phyloP scores from a whole-genome alignment of 208 protist genomes.

The Trypanosoma vivax region DNA sequence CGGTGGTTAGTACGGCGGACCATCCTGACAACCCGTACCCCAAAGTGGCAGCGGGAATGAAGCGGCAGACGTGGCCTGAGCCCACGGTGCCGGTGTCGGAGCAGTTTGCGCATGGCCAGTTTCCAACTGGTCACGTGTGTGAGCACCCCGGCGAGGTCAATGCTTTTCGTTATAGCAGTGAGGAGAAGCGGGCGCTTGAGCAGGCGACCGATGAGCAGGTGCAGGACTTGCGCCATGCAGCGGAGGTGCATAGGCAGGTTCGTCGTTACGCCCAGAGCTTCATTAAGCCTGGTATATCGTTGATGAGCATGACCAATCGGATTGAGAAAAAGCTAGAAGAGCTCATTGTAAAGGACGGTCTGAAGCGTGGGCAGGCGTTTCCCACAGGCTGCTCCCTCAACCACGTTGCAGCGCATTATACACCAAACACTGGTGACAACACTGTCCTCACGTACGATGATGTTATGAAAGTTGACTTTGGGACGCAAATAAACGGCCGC shows the following conservation, averaged over 20 bases:
- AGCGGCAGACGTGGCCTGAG: conserved; percentile 89
- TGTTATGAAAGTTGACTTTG: conserved; percentile 99
- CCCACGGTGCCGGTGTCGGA: conserved; percentile 88
- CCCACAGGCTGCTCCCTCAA: conserved; percentile 95
- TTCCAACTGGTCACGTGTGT: conserved; percentile 76
- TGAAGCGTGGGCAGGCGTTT: conserved; percentile 87
- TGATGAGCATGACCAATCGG: conserved; percentile 90
- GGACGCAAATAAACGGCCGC: conserved; percentile 96
- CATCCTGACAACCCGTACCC: conserved; percentile 82
- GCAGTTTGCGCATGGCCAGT: conserved; percentile 71
- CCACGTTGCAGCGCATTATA: conserved; percentile 97
- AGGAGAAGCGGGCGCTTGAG: conserved; percentile 90
- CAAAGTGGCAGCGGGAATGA: conserved; percentile 24
- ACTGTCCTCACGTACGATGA: conserved; percentile 93
- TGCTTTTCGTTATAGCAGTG: conserved; percentile 82
- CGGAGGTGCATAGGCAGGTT: conserved; percentile 91
- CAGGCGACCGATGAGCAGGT: conserved; percentile 51
- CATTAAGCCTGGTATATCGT: conserved; percentile 90
- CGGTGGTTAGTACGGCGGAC: conserved; percentile 43
- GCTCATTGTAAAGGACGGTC: conserved; percentile 89
- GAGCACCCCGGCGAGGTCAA: conserved; percentile 91
- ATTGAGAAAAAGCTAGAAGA: conserved; percentile 84
- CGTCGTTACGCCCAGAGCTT: conserved; percentile 81
- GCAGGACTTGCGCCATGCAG: conserved; percentile 84
- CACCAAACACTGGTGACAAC: conserved; percentile 95